Conservation (phyloP, 169 alveolate species). For the Cryptosporidium ryanae region DNA sequence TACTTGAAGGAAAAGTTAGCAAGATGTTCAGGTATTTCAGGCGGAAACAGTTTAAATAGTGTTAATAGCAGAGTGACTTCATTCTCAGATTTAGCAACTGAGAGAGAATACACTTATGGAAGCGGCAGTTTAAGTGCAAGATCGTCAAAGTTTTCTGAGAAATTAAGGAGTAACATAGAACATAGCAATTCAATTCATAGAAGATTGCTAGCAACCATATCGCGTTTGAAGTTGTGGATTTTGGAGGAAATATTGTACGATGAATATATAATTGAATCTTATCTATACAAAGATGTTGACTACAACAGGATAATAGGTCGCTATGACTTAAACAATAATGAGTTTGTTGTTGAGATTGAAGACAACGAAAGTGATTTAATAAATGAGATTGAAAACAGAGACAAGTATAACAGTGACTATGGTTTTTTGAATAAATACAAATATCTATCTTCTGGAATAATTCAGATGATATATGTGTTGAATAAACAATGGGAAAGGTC, state of each 20-base stretch:
- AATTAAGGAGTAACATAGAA: not conserved
- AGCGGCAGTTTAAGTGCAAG: conserved; percentile 3
- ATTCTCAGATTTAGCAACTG: conserved; percentile 48
- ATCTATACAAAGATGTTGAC: not conserved
- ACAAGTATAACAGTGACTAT: not conserved
- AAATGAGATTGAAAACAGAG: no score
- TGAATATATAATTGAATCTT: not conserved
- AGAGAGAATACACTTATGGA: conserved; percentile 7
- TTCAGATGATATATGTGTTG: conserved; percentile 40
- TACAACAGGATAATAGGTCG: no score
- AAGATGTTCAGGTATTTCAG: not conserved
- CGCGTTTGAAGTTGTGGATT: conserved; percentile 42
- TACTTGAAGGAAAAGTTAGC: conserved; percentile 24
- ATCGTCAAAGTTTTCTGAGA: conserved; percentile 44
- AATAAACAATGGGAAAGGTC: conserved; percentile 67
- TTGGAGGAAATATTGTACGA: conserved; percentile 46
- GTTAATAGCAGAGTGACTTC: conserved; percentile 27
- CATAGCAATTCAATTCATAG: not conserved
- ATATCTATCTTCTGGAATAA: conserved; percentile 12
- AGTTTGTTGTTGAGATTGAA: not conserved
- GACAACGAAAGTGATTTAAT: no score
- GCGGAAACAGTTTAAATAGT: not conserved
- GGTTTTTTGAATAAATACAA: not conserved
- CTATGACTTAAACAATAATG: not conserved
- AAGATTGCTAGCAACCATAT: not conserved